These are phyloP conservation scores for Colletotrichum kahawae DNA, from an alignment of 2,329 filamentous ascomycete species.

Conservation along the genomic window DNA sequence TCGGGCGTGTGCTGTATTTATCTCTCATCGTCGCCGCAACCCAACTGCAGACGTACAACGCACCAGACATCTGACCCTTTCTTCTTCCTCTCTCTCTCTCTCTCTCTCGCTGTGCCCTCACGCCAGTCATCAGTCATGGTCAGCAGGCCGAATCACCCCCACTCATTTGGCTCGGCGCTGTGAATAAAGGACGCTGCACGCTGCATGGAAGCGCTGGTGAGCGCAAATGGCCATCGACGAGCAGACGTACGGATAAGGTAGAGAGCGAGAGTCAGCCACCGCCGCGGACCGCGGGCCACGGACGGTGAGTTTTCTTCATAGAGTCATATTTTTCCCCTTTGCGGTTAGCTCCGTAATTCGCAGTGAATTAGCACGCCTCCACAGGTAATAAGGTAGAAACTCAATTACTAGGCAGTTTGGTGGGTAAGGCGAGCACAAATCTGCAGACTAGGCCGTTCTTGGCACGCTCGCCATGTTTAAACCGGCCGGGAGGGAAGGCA, in stretches of 20 bases:
- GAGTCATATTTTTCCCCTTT: not conserved
- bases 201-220: not conserved
- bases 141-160: not conserved
- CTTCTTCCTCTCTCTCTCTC: not conserved
- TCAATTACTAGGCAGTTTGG: not conserved
- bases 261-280: not conserved
- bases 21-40: not conserved
- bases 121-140: not conserved
- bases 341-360: not conserved
- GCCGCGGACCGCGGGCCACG: not conserved
- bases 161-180: not conserved
- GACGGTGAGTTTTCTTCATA: not conserved
- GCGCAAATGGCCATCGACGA: not conserved
- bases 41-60: not conserved
- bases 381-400: slow-evolving; percentile 9
- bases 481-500: not conserved
- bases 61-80: not conserved
- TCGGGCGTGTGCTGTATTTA: not conserved
- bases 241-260: not conserved
- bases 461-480: not conserved
- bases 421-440: not conserved
- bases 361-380: not conserved
- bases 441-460: not conserved
- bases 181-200: not conserved
- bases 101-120: not conserved